Base-by-base conservation (phyloP, 2,329 filamentous ascomycete genomes). In the Akanthomyces muscarius region DNA sequence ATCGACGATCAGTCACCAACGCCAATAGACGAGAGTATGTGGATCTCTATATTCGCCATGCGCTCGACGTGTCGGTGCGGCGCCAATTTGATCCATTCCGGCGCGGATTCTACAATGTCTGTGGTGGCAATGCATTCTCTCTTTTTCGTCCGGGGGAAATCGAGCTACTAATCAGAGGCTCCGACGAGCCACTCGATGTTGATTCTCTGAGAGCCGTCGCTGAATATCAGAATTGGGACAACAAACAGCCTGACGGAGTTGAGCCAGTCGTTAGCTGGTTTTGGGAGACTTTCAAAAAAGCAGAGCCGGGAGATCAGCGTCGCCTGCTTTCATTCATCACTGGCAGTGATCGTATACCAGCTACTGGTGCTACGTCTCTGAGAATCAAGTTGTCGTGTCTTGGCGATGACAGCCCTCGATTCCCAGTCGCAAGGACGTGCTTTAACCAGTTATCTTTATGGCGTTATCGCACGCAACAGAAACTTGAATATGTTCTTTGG, bases 21-120 rank as follows among this genome's bases (percentile, higher is more conserved):
- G 75, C 82, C 18, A 97, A 97, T 69, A 84, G 91, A 33, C 85
- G 86, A 66, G 92, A 97, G 70, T 97, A 94, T 69, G 92, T 97
- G 60, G 89, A 94, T 68, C 80, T 92, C 2, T 96, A 96, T 71
- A 85, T 96, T 11, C 86, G 87, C 45, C 90, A 94, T 72, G 74
- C 94, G 11, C 85, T 97, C 13, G 92, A 97, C 69, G 87, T 83
- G 7, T 84, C 90, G 0, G 89, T 97, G 1, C 79, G 85, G 45
- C 84, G 91, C 47, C 92, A 97, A 71, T 97, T 96, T 67, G 92
- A 96, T 72, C 92, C 93, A 0, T 97, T 97, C 81, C 95, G 95
- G 72, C 86, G 92, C 61, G 93, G 93, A 0, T 97, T 97, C 75
- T 97, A 92, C 73, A 96, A 90, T 0, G 91, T 97, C 33, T 96